Evolutionary conservation across 306 rosid species (phyloP), one percentile per base, ranked within the genome.

Genomic region (Prunus mira): DNA sequence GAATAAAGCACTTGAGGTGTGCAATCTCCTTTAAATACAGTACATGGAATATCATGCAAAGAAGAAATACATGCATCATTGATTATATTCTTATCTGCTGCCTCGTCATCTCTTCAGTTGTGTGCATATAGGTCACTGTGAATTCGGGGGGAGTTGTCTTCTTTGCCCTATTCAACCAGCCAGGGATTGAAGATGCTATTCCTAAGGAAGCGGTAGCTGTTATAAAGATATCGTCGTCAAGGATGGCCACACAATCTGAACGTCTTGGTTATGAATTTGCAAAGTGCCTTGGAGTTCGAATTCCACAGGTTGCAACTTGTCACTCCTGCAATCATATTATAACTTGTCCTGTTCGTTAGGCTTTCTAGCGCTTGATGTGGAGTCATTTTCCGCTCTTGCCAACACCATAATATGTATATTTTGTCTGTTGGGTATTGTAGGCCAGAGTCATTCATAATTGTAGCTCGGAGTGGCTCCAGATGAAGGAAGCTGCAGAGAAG

Each of bases 141-240:
- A 91, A 93, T 85, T 93, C 98, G 11, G 96, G 98, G 71, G 98
- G 98, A 74, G 96, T 93, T 69, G 97, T 93, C 78, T 93, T 93
- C 87, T 93, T 93, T 85, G 93, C 96, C 74, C 80, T 93, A 52
- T 93, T 93, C 84, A 88, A 80, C 80, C 84, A 79, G 65, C 82
- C 72, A n/a, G 87, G 79, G 72, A 85, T 68, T 49, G 82, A 79
- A 32, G 89, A 84, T 58, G 50, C 74, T 76, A 47, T n/a, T 67
- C 77, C 90, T 20, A 87, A 84, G 81, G 98, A 91, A 82, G 98
- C 85, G 15, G 97, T 96, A 15, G 96, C 97, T 77, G 97, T 90
- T 77, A 90, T 91, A 80, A 93, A 93, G 87, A 90, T 93, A 76
- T 79, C 98, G 52, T 87, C 98, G 43, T 87, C 98, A 38, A 91